These are phyloP conservation scores for Fusarium sublunatum DNA, from an alignment of 2,329 filamentous ascomycete genomes.

Conservation along the genomic window DNA sequence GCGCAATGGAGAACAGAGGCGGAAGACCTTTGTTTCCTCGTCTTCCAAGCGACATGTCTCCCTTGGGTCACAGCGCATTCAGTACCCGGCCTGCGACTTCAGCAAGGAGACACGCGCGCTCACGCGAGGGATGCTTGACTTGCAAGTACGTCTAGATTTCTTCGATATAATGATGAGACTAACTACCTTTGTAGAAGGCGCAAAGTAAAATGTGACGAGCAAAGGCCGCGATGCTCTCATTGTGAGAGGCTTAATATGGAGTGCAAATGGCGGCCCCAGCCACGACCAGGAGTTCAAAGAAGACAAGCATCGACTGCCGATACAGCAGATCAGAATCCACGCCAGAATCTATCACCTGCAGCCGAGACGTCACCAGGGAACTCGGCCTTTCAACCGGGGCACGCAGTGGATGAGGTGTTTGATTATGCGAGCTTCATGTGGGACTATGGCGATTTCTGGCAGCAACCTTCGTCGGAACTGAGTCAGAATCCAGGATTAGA, in stretches of 20 bases:
- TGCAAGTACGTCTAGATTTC: conserved; percentile 53
- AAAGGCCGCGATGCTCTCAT: conserved; percentile 61
- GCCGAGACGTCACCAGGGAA: conserved; percentile 46
- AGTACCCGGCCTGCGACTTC: conserved; percentile 28
- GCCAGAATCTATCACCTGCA: conserved; percentile 44
- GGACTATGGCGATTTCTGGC: conserved; percentile 54
- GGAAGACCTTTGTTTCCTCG: conserved; percentile 39
- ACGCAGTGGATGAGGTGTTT: conserved; percentile 57
- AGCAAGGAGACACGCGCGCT: conserved; percentile 43
- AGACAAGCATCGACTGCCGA: conserved; percentile 24
- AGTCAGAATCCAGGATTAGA: conserved; percentile 41
- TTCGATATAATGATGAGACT: not conserved
- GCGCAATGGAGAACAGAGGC: conserved; percentile 26
- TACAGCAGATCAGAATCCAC: conserved; percentile 14
- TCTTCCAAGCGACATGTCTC: conserved; percentile 17
- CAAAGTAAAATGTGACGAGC: conserved; percentile 64
- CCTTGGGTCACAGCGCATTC: conserved; percentile 16
- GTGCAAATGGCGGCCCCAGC: conserved; percentile 60
- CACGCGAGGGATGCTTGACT: conserved; percentile 54
- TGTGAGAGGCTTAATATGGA: conserved; percentile 64
- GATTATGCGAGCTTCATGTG: conserved; percentile 63
- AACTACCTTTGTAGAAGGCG: conserved; percentile 50
- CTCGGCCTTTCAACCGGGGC: conserved; percentile 43
- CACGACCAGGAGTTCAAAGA: conserved; percentile 40
- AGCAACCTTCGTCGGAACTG: conserved; percentile 46